Evolutionary conservation across 108 stramenopile species (phyloP), one percentile per base, ranked within the genome.

Genomic region (Pseudonitzschia delicatissima): DNA sequence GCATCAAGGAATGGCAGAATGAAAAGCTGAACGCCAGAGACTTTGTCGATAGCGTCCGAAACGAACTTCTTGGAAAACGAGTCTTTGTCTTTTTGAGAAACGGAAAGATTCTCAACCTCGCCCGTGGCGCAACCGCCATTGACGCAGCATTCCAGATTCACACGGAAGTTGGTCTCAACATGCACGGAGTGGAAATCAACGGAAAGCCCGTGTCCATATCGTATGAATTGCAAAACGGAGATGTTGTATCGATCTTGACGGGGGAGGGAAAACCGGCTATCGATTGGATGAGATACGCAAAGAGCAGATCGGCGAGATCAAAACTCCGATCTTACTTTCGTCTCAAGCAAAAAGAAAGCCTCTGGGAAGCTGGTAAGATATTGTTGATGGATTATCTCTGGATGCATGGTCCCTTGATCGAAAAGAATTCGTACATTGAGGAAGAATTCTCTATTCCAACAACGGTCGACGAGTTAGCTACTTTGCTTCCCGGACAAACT

Each of bases 131-230:
- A 6, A 95, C 96, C 7, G 92, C 82, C 3, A 80, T 93, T 26
- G 96, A 97, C 80, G 94, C 94, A 33, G 94, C 92, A 11, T 96
- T 96, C 57, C 87, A 92, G 47, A 94, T 97, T 45, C 90, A 93
- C 73, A 82, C 88, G 4, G 92, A 92, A 67, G 90, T 96, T 51
- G 96, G 96, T 34, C 66, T 96, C 45, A 77, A 77, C 42, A 91
- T 95, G 91, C 83, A 87, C 45, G 86, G 91, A 6, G 91, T 86
- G 13, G 85, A 85, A 72, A 88, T 96, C 47, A 93, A 96, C 68
- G 95, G 95, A 9, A 84, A 90, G 49, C 83, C 81, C 26, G 88
- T 85, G 44, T 83, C 88, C 26, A 81, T 93, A 26, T 80, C 85
- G 1, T 92, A 92, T 53, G 83, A 90, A 72, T 78, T 96, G 6